A percentile compares a stretch with the other conserved stretches of the same genome.
Evolutionary conservation across 2,329 filamentous ascomycete genomes (phyloP).

Genomic region (Phialophora tarda): DNA sequence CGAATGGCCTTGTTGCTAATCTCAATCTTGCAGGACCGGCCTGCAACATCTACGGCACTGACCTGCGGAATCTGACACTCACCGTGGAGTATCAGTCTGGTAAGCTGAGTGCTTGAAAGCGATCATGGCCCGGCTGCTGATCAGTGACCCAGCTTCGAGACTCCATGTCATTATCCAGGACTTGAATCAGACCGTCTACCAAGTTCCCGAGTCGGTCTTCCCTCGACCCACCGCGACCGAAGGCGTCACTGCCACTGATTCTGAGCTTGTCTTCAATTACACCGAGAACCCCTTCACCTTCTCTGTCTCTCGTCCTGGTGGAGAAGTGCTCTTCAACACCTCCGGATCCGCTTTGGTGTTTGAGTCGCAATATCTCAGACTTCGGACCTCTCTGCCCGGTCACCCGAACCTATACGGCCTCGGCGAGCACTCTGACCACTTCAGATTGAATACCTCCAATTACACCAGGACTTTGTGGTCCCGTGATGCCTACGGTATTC

Average conservation of each 20-base stretch:
- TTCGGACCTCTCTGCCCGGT: slow-evolving; percentile 72
- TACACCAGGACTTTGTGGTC: slow-evolving; percentile 75
- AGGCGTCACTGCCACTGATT: slow-evolving; percentile 53
- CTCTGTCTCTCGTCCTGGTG: slow-evolving; percentile 53
- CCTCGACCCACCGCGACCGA: slow-evolving; percentile 59
- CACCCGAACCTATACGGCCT: slow-evolving; percentile 77
- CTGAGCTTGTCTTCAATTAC: slow-evolving; percentile 56
- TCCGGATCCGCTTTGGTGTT: slow-evolving; percentile 71
- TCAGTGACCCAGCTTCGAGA: slow-evolving; percentile 59
- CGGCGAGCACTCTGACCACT: slow-evolving; percentile 75
- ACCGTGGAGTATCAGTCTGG: slow-evolving; percentile 67
- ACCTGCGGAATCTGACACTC: slow-evolving; percentile 62
- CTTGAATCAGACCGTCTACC: slow-evolving; percentile 70
- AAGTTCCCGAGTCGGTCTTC: slow-evolving; percentile 73
- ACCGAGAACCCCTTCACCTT: slow-evolving; percentile 70
- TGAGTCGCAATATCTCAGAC: slow-evolving; percentile 75
- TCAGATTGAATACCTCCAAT: slow-evolving; percentile 70
- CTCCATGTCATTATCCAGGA: slow-evolving; percentile 78
- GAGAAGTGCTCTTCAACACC: slow-evolving; percentile 68
- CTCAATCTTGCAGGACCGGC: slow-evolving; percentile 70
- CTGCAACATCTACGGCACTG: slow-evolving; percentile 66
- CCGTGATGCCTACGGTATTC: slow-evolving; percentile 68
- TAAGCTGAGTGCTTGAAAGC: slow-evolving; percentile 42
- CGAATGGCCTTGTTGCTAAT: slow-evolving; percentile 67
- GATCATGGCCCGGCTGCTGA: slow-evolving; percentile 1